Evolutionary conservation across 345 rosid genomes (phyloP), one percentile per base, ranked within the genome.

Genomic region (Brassica carinata): DNA sequence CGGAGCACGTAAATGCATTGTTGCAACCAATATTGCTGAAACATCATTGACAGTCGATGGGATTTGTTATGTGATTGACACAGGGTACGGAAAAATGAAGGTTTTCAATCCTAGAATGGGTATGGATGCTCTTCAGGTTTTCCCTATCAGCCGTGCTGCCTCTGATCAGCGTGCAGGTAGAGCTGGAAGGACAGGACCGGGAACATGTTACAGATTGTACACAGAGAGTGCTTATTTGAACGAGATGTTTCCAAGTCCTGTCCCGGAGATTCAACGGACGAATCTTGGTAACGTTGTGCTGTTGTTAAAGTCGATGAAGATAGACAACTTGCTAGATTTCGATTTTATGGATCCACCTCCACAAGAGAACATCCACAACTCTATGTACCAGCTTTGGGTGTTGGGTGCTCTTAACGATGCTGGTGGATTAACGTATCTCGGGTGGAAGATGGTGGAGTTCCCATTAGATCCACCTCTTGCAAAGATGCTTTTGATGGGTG

Each of bases 321-420:
- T 96, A 7, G 97, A 91, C 13, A 92, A 96, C 85, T 83, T 93
- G 85, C 88, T 96, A 40, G 97, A 93, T 81, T 96, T 96, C 68
- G 99, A 96, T 79, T 96, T 96, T 77, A 96, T 96, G 99, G 99
- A 96, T 77, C 99, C 99, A 18, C 99, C 99, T 38, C 99, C 99
- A 1, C 97, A 93, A 80, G 99, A 96, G 33, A 96, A 96, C 88
- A 96, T 96, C 83, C 94, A 91, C 19, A 96, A 91, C 78, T 96
- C 99, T 4, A 93, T 96, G 99, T 91, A 95, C 85, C 99, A 95
- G 86, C 77, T 95, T 69, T 93, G 99, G 99, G 98, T 95, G 40
- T 74, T 95, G 89, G 98, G 97, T 45, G 99, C 98, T 13, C 96
- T 93, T 17, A 89, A 86, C 84, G 93, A 95, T 78, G 94, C 91